These are phyloP conservation scores for Penicillium capsulatum DNA, from an alignment of 2,329 filamentous ascomycete genomes.

Conservation along the genomic window DNA sequence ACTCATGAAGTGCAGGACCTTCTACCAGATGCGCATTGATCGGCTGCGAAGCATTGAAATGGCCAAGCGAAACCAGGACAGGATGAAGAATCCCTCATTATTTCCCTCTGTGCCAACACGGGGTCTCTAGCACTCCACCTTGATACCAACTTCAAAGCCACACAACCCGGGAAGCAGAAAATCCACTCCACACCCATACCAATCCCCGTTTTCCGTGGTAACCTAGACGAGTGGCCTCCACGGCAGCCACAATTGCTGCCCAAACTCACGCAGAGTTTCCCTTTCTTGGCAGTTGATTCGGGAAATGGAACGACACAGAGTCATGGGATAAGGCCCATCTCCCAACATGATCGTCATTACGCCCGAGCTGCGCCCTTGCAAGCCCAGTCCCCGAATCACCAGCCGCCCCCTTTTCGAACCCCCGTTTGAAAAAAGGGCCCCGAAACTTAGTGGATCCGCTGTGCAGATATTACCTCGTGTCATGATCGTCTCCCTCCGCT, in stretches of 20 bases:
- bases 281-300: no score
- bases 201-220: no score
- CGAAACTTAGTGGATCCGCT: no score
- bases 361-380: background rate
- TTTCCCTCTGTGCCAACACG: constrained; percentile 74
- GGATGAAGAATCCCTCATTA: constrained; percentile 68
- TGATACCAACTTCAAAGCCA: background rate
- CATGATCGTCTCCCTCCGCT: background rate
- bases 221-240: no score
- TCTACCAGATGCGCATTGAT: constrained; percentile 80
- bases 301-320: no score
- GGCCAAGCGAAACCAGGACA: constrained; percentile 75
- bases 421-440: no score
- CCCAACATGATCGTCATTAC: background rate
- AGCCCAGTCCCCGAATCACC: background rate
- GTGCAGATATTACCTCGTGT: no score
- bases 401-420: background rate
- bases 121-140: background rate
- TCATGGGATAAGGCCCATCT: background rate
- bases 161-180: no score
- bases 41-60: constrained; percentile 73
- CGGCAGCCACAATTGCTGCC: no score
- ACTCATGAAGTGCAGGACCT: constrained; percentile 53
- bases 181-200: no score
- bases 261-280: no score